These are phyloP conservation scores for Carnegiea gigantea DNA, from an alignment of 179 eudicot species.

Conservation along the genomic window DNA sequence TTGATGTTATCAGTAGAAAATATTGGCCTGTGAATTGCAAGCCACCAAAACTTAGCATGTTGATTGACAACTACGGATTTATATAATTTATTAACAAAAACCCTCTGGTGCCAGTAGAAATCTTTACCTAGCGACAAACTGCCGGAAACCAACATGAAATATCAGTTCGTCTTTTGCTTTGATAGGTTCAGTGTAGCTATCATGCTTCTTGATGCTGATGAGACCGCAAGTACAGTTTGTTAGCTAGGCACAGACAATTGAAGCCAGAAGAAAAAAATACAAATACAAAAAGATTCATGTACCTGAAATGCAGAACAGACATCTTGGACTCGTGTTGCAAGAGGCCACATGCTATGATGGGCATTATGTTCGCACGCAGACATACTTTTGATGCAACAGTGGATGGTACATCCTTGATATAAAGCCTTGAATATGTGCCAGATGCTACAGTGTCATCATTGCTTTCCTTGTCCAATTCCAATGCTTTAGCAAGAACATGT, in stretches of 20 bases:
- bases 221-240: not conserved
- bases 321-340: conserved; percentile 93
- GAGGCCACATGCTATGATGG: conserved; percentile 74
- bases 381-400: conserved; percentile 59
- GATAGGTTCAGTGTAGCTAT: conserved; percentile 71
- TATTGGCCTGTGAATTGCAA: conserved; percentile 63
- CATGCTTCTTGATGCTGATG: conserved; percentile 83
- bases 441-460: conserved; percentile 52
- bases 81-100: not conserved
- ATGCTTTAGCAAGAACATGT: conserved; percentile 81
- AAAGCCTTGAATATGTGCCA: conserved; percentile 67
- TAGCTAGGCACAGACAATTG: not conserved
- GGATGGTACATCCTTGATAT: conserved; percentile 60
- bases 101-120: not conserved
- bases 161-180: conserved; percentile 86
- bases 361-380: conserved; percentile 45
- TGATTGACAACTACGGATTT: not conserved
- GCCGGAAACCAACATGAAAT: conserved; percentile 96
- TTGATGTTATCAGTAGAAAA: conserved; percentile 76
- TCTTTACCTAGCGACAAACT: conserved; percentile 70
- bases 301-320: conserved; percentile 98
- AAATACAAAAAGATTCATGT: conserved; percentile 12
- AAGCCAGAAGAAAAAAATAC: not conserved
- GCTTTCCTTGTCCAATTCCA: conserved; percentile 50
- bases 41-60: conserved; percentile 15